phyloP scores from a whole-genome alignment of 306 rosid genomes.

The Vigna hirtella region DNA sequence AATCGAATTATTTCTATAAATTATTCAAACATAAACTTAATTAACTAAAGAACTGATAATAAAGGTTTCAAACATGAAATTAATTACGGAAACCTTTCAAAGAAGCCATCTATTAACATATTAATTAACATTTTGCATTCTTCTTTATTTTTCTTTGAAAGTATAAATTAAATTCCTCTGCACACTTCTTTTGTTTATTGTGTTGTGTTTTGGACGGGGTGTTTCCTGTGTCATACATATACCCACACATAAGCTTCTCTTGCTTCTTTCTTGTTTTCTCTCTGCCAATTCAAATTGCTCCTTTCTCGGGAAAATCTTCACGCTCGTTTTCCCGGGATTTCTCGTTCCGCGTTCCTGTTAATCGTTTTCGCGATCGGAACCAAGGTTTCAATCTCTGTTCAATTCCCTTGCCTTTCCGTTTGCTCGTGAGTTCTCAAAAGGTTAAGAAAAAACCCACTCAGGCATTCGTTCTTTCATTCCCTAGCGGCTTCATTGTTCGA shows the following conservation, averaged over 20 bases:
- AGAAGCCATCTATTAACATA: too few species aligned
- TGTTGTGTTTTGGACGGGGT: constrained; percentile 30
- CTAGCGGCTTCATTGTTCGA: constrained; percentile 25
- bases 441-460: not conserved
- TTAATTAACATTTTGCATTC: not conserved
- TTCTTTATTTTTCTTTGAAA: not conserved
- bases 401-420: not conserved
- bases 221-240: constrained; percentile 22
- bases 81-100: too few species aligned
- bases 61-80: not conserved
- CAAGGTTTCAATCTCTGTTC: not conserved
- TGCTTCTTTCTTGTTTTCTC: constrained; percentile 20
- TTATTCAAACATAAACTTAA: not conserved
- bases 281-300: constrained; percentile 46
- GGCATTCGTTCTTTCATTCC: not conserved
- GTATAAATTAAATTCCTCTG: not conserved
- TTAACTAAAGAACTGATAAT: too few species aligned
- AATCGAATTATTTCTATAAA: too few species aligned
- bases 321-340: constrained; percentile 15
- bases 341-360: not conserved
- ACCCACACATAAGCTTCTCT: constrained; percentile 37
- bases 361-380: constrained; percentile 32
- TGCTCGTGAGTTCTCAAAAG: not conserved
- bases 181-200: not conserved
- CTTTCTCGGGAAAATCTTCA: constrained; percentile 38